Base-by-base conservation (phyloP, 805 yeast species). In the Komagataella phaffii region DNA sequence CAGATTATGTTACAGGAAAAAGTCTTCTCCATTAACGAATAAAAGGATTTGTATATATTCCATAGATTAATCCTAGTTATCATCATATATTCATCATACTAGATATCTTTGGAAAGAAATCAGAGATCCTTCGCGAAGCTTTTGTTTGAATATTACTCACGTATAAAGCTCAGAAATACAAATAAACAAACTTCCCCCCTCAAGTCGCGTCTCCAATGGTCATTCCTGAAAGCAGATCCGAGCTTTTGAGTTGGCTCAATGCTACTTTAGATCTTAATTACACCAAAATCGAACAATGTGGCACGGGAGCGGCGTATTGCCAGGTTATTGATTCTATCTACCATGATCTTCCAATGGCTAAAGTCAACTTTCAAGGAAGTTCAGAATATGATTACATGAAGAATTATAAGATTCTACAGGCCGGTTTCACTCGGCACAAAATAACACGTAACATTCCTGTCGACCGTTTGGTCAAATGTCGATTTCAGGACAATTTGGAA, bases 241-340 rank as follows among this genome's bases (percentile, higher is more conserved):
- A 88, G 59, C 74, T 93, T 17, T 68, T 93, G 52, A 76, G 75
- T 52, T 93, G 98, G 98, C 73, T 93, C 57, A 91, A 91, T 61
- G 72, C 77, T 46, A 75, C 86, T 3, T 72, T 88, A 48, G 76
- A 76, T 47, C 66, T 89, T 46, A 72, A 80, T 55, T 79, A 86
- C 59, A 72, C 80, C 44, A 88, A 85, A 62, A 84, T 93, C 1
- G 99, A 93, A 63, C 90, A 90, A 65, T 83, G 96, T 62, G 99
- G 99, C 17, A 79, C 85, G 2, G 99, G 99, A 2, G 96, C 96
- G 1, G 91, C 88, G 1, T 91, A 88, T 64, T 89, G 97, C 65
- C 96, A 90, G 69, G 76, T 93, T 45, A 74, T 91, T 71, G 97
- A 93, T 65, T 79, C 89, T 6, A 81, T 93, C 17, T 86, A 74